Conservation (phyloP, 164 flowering plant genomes). For the Brasenia schreberi region DNA sequence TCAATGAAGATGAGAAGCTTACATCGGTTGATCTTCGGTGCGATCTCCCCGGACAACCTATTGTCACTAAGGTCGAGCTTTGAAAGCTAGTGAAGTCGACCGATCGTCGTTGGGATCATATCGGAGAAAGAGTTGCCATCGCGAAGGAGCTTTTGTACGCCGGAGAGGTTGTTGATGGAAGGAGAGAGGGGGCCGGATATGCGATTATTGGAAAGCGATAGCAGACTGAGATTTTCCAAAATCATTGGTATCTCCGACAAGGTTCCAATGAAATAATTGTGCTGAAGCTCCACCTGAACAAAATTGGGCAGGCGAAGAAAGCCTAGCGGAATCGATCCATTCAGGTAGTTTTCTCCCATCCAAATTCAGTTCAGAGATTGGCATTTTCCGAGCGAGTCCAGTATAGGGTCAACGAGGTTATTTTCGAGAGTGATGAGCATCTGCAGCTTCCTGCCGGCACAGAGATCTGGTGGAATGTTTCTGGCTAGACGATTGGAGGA, state of each 20-base stretch:
- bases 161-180: conserved; percentile 63
- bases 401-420: not conserved
- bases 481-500: not conserved
- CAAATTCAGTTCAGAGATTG: not conserved
- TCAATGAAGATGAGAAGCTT: conserved; percentile 81
- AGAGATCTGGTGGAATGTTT: not conserved
- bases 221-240: too few relatives aligned
- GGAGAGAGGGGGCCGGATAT: conserved; percentile 62
- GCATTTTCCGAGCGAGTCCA: not conserved
- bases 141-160: conserved; percentile 78
- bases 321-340: not conserved
- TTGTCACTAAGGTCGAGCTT: conserved; percentile 83
- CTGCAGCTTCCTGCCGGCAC: not conserved
- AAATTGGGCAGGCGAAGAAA: not conserved
- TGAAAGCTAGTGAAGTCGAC: conserved; percentile 72
- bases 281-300: not conserved
- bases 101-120: conserved; percentile 63
- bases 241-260: conserved; percentile 35
- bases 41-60: conserved; percentile 67
- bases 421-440: not conserved
- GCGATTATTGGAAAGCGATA: conserved; percentile 66
- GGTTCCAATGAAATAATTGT: conserved; percentile 46
- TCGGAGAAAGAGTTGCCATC: conserved; percentile 84
- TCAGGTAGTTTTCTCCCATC: not conserved
- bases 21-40: too few relatives aligned